phyloP scores from a whole-genome alignment of 2,329 filamentous ascomycete genomes.

The Onygenales sp. region DNA sequence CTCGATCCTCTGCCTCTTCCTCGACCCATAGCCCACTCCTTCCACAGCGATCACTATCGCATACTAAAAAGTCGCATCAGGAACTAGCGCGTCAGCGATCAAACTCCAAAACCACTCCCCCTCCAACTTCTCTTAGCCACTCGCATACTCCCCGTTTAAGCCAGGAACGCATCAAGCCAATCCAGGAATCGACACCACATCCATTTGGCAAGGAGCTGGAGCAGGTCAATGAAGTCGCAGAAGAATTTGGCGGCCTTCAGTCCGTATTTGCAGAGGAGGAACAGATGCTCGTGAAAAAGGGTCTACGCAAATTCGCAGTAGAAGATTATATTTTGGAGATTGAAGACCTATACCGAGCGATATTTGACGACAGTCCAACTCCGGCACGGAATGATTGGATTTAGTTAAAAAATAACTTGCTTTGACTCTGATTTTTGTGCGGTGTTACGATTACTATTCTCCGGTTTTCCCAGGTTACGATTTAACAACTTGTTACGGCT shows the following conservation, averaged over 20 bases:
- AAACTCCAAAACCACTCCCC: conserved; percentile 41
- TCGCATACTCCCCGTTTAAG: conserved; percentile 11
- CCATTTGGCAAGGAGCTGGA: conserved; percentile 86
- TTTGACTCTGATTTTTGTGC: too few relatives aligned
- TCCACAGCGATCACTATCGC: conserved; percentile 70
- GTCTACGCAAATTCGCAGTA: conserved; percentile 63
- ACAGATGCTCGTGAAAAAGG: conserved; percentile 56
- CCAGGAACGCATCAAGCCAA: conserved; percentile 20
- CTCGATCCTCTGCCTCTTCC: conserved; percentile 26
- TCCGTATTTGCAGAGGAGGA: conserved; percentile 65
- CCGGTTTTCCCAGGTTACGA: too few relatives aligned
- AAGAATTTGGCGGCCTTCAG: conserved; percentile 63
- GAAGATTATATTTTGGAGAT: conserved; percentile 81
- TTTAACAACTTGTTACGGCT: neutral
- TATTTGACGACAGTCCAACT: conserved; percentile 43
- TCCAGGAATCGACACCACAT: conserved; percentile 37
- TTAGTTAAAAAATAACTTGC: conserved; percentile 10
- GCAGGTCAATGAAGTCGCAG: conserved; percentile 84
- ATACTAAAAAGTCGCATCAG: conserved; percentile 81
- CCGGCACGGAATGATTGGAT: conserved; percentile 32
- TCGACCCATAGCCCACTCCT: conserved; percentile 51
- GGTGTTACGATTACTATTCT: too few relatives aligned
- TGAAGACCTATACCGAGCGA: conserved; percentile 54
- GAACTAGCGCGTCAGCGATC: conserved; percentile 62
- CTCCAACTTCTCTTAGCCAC: conserved; percentile 24